Conservation (phyloP, 345 rosid genomes). For the Eutrema heterophyllum region DNA sequence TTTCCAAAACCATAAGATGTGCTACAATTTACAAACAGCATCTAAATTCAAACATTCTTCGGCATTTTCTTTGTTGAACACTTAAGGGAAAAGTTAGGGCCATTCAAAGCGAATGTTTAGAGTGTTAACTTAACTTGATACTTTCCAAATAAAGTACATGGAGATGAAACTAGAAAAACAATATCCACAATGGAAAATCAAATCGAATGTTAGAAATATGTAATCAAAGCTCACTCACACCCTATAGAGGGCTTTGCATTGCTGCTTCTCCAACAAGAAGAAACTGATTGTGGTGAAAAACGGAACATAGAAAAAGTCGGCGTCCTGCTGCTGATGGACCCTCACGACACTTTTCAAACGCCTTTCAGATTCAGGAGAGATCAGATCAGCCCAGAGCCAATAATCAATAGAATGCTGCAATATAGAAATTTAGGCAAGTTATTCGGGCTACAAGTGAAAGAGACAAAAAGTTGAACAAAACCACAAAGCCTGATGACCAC, state of each 20-base stretch:
- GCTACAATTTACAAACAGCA: too few species aligned
- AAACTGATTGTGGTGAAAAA: conserved; percentile 92
- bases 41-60: too few species aligned
- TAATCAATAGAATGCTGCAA: conserved; percentile 90
- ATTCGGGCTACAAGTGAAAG: not conserved
- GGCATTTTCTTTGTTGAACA: too few species aligned
- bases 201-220: not conserved
- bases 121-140: not conserved
- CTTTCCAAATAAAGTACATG: not conserved
- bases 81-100: too few species aligned
- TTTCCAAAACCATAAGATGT: too few species aligned
- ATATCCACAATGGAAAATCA: not conserved
- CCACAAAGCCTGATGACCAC: not conserved
- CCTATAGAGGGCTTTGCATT: conserved; percentile 98
- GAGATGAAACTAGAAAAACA: not conserved
- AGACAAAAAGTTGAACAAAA: not conserved
- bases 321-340: conserved; percentile 72
- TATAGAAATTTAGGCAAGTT: not conserved
- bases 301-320: conserved; percentile 80
- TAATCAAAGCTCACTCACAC: conserved; percentile 78
- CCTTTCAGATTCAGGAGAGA: conserved; percentile 73
- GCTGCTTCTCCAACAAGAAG: conserved; percentile 90
- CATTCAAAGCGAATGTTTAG: too few species aligned
- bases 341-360: conserved; percentile 75
- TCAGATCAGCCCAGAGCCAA: conserved; percentile 96